phyloP scores from a whole-genome alignment of 768 basidiomycete genomes.

The Terana coerulea region DNA sequence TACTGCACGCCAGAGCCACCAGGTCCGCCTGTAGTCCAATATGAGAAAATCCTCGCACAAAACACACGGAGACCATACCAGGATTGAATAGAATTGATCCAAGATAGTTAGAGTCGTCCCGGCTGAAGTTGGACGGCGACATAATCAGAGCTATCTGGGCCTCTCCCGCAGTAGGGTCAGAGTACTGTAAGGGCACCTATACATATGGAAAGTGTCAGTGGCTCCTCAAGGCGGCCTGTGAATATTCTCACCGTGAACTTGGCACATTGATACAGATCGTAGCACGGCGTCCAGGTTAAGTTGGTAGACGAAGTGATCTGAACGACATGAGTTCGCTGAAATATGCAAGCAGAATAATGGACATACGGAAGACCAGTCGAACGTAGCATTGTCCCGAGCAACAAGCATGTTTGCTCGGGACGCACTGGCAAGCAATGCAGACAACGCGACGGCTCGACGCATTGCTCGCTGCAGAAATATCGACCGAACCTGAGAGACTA shows the following conservation, averaged over 20 bases:
- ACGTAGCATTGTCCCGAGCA: too few species aligned
- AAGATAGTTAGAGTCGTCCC: conserved; percentile 16
- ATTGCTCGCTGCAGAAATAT: too few species aligned
- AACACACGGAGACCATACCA: not conserved
- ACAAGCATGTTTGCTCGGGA: too few species aligned
- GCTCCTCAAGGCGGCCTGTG: too few species aligned
- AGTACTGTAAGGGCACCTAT: conserved; percentile 29
- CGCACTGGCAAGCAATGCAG: too few species aligned
- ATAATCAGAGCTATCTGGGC: conserved; percentile 26
- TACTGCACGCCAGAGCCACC: conserved; percentile 24
- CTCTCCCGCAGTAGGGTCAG: conserved; percentile 11
- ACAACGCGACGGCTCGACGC: too few species aligned
- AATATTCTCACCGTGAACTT: not conserved
- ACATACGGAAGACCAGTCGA: not conserved
- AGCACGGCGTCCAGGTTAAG: conserved; percentile 9
- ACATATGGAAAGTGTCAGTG: too few species aligned
- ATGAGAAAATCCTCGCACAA: not conserved
- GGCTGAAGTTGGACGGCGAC: conserved; percentile 16
- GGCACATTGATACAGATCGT: conserved; percentile 3
- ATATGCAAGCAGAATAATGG: not conserved
- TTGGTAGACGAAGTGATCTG: conserved; percentile 5
- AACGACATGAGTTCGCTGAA: not conserved
- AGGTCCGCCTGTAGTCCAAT: conserved; percentile 16
- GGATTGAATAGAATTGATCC: conserved; percentile 32
- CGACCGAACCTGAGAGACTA: too few species aligned